These are phyloP conservation scores for Porpolomopsis calyptriformis DNA, from an alignment of 768 basidiomycete species.

Conservation along the genomic window DNA sequence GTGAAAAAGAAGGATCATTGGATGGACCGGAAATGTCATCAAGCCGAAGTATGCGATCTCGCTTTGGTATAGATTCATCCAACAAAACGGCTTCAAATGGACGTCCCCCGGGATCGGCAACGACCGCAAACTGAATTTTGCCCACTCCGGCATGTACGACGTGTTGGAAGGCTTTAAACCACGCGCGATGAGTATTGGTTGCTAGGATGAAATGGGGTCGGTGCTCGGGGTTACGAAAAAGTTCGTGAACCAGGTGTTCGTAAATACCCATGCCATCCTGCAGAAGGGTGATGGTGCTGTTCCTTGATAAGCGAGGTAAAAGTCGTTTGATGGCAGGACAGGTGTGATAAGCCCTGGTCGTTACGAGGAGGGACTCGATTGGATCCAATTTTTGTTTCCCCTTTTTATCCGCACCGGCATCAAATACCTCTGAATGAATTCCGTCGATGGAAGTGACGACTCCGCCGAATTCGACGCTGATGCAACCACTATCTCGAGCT, in stretches of 20 bases:
- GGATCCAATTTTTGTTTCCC: slow-evolving; percentile 6
- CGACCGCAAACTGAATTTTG: slow-evolving; percentile 53
- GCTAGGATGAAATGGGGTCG: slow-evolving; percentile 84
- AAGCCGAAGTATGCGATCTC: slow-evolving; percentile 36
- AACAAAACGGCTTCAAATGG: slow-evolving; percentile 50
- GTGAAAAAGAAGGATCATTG: slow-evolving; percentile 27
- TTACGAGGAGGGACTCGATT: slow-evolving; percentile 69
- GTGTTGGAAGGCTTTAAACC: slow-evolving; percentile 38
- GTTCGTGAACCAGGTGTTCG: slow-evolving; percentile 52
- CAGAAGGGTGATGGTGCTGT: slow-evolving; percentile 81
- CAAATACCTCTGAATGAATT: slow-evolving; percentile 43
- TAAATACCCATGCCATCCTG: slow-evolving; percentile 94
- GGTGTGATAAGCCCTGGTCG: slow-evolving; percentile 68
- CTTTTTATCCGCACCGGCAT: slow-evolving; percentile 9
- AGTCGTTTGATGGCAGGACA: slow-evolving; percentile 46
- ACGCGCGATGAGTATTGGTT: slow-evolving; percentile 73
- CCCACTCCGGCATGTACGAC: slow-evolving; percentile 67
- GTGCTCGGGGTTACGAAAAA: slow-evolving; percentile 62
- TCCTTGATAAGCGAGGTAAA: slow-evolving; percentile 46
- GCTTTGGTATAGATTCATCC: slow-evolving; percentile 22
- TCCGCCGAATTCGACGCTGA: slow-evolving; percentile 44
- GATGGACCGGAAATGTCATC: slow-evolving; percentile 38
- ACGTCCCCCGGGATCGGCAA: slow-evolving; percentile 25
- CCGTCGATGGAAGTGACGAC: slow-evolving; percentile 29
- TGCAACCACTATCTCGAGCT: slow-evolving; percentile 25